Conservation (phyloP, 257 asterid species). For the Sherardia arvensis region DNA sequence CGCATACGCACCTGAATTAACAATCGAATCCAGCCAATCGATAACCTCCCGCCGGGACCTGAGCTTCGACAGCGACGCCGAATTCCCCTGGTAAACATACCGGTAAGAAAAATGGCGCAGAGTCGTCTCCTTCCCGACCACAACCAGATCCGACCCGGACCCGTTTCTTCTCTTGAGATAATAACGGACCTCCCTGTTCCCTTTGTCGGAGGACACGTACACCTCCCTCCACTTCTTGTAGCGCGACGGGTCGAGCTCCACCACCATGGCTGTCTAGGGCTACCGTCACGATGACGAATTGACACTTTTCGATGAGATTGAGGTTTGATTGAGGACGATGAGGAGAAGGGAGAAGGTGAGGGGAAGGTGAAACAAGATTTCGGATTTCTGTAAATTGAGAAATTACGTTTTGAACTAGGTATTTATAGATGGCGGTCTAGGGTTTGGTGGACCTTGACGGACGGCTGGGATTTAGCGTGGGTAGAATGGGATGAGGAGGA, state of each 20-base stretch:
- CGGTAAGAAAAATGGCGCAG: slow-evolving; percentile 40
- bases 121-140: slow-evolving; percentile 64
- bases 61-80: slow-evolving; percentile 40
- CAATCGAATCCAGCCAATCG: slow-evolving; percentile 54
- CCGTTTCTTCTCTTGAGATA: slow-evolving; percentile 50
- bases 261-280: background rate
- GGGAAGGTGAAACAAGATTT: background rate
- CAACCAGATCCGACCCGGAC: slow-evolving; percentile 57
- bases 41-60: slow-evolving; percentile 63
- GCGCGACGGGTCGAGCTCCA: slow-evolving; percentile 13
- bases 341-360: background rate
- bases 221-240: slow-evolving; percentile 65
- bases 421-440: slow-evolving; percentile 12
- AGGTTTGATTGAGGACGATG: slow-evolving; percentile 5
- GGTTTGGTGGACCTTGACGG: slow-evolving; percentile 8
- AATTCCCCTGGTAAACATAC: slow-evolving; percentile 23
- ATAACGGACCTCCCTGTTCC: slow-evolving; percentile 56
- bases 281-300: background rate
- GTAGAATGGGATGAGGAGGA: background rate
- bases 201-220: slow-evolving; percentile 38
- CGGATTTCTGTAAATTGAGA: background rate
- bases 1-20: slow-evolving; percentile 37
- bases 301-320: background rate
- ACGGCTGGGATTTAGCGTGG: slow-evolving; percentile 12
- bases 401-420: background rate